A percentile compares a stretch with the other conserved stretches of the same genome.
Evolutionary conservation across 169 alveolate species (phyloP).

Genomic region (Eimeria praecox): DNA sequence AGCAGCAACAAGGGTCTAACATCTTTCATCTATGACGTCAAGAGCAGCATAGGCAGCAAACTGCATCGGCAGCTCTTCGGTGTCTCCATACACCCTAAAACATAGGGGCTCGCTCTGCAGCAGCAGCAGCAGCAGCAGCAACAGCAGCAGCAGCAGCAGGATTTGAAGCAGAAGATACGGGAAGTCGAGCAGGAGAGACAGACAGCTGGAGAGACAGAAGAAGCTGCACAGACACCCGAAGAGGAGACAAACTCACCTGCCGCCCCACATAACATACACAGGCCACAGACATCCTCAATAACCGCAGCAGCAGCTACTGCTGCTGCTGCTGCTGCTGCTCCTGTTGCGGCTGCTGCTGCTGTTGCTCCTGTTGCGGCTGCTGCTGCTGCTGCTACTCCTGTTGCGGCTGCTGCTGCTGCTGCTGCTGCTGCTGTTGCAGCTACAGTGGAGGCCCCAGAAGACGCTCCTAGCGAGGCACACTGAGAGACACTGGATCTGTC

Average conservation of each 20-base stretch:
- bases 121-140: conserved; percentile 39
- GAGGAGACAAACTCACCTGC: background rate
- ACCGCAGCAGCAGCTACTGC: background rate
- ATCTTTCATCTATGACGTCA: conserved; percentile 70
- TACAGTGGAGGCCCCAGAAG: too few relatives aligned
- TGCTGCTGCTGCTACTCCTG: too few relatives aligned
- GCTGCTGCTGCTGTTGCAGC: too few relatives aligned
- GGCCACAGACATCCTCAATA: conserved; percentile 26
- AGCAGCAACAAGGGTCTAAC: conserved; percentile 41
- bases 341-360: background rate
- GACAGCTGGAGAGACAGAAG: background rate
- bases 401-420: too few relatives aligned
- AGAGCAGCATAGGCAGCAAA: conserved; percentile 82
- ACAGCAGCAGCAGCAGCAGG: conserved; percentile 30
- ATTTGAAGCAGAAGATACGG: too few relatives aligned
- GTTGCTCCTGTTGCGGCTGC: background rate
- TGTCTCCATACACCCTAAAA: conserved; percentile 42
- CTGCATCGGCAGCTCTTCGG: conserved; percentile 76
- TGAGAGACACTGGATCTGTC: too few relatives aligned
- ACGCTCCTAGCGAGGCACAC: too few relatives aligned
- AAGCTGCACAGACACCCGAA: background rate
- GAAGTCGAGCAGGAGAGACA: background rate
- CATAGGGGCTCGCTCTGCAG: conserved; percentile 81
- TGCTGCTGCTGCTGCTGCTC: background rate
- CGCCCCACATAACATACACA: conserved; percentile 34